A percentile compares a stretch with the other conserved stretches of the same genome.
phyloP scores from a whole-genome alignment of 805 yeast genomes.

The Blastobotrys chiropterorum region DNA sequence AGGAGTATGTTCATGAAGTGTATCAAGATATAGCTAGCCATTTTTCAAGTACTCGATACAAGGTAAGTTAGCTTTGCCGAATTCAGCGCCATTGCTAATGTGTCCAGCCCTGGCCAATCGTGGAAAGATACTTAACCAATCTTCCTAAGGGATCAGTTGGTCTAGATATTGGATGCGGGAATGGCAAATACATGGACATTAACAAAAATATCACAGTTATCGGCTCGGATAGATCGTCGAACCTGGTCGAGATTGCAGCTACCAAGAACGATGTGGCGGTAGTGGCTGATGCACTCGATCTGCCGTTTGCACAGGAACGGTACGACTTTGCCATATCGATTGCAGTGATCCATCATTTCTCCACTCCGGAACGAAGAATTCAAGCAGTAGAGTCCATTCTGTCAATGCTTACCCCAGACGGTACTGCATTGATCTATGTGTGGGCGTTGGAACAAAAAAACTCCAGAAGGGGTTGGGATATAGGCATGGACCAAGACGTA shows the following conservation, averaged over 20 bases:
- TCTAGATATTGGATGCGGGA: constrained; percentile 94
- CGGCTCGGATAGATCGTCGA: constrained; percentile 46
- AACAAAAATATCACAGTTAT: constrained; percentile 63
- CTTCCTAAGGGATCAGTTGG: constrained; percentile 60
- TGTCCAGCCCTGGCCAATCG: constrained; percentile 85
- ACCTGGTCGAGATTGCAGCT: constrained; percentile 34
- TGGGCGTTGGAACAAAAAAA: constrained; percentile 95
- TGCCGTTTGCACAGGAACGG: constrained; percentile 47
- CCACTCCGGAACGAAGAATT: constrained; percentile 73
- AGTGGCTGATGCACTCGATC: constrained; percentile 72
- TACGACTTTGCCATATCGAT: constrained; percentile 89
- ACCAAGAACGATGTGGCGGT: constrained; percentile 49
- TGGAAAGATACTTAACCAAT: constrained; percentile 55
- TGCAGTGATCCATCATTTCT: constrained; percentile 93
- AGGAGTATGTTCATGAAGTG: constrained; percentile 79
- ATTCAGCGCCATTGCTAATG: background rate
- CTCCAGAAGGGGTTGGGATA: constrained; percentile 85
- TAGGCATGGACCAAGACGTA: constrained; percentile 88
- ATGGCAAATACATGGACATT: constrained; percentile 81
- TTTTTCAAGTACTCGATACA: constrained; percentile 88
- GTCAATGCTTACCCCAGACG: constrained; percentile 49
- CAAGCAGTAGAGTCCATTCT: constrained; percentile 69
- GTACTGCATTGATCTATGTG: constrained; percentile 76
- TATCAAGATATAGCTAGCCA: constrained; percentile 90
- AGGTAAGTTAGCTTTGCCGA: constrained; percentile 28